Conservation (phyloP, 2,329 filamentous ascomycete genomes). For the Exserohilum rostratum region DNA sequence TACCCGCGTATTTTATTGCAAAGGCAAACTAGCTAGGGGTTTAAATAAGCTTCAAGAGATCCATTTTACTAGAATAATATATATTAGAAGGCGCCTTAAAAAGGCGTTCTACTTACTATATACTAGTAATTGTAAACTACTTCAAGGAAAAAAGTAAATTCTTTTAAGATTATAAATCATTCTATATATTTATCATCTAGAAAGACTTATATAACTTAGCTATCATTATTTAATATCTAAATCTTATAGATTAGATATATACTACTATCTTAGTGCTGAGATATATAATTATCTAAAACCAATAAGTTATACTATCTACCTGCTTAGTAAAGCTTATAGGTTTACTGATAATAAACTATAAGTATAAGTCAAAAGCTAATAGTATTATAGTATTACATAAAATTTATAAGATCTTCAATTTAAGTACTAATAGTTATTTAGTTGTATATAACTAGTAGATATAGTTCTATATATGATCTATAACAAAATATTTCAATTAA, state of each 20-base stretch:
- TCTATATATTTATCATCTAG: background rate
- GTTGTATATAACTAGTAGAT: too few species aligned
- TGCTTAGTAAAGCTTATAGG: too few species aligned
- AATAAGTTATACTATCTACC: too few species aligned
- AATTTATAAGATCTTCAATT: background rate
- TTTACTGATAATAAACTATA: too few species aligned
- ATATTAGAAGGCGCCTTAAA: background rate
- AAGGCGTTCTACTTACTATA: background rate
- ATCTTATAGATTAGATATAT: too few species aligned
- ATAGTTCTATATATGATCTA: too few species aligned
- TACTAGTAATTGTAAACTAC: background rate
- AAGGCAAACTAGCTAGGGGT: background rate
- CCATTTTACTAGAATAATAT: background rate
- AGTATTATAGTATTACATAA: background rate
- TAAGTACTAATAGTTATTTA: too few species aligned
- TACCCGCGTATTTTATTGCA: background rate
- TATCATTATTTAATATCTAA: too few species aligned
- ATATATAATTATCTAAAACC: too few species aligned
- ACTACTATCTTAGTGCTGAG: too few species aligned
- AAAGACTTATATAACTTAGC: background rate
- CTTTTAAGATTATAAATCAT: background rate
- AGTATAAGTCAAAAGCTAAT: too few species aligned
- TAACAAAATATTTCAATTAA: too few species aligned
- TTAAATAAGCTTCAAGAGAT: background rate
- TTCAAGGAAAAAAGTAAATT: background rate